Percentiles rank a stretch among this genome's conserved stretches.
Conservation (phyloP, 768 basidiomycete genomes). For the Leccinum subtestaceum region DNA sequence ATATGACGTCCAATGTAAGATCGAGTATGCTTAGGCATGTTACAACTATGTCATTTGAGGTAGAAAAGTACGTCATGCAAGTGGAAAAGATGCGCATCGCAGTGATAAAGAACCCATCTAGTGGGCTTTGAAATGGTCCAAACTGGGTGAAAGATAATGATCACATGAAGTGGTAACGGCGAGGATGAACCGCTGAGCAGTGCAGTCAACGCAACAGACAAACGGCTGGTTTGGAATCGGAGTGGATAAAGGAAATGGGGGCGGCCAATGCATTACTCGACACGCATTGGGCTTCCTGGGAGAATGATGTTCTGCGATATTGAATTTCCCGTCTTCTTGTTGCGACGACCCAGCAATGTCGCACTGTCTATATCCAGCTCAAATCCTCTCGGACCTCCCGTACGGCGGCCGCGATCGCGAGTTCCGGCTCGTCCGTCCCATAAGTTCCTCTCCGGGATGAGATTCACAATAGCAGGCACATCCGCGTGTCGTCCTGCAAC, state of each 20-base stretch:
- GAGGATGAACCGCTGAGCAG: background rate
- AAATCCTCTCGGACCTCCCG: slow-evolving; percentile 45
- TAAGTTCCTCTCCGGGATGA: slow-evolving; percentile 20
- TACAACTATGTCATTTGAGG: slow-evolving; percentile 6
- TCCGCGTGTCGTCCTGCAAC: slow-evolving; percentile 11
- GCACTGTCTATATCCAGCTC: slow-evolving; percentile 86
- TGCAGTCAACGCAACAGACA: background rate
- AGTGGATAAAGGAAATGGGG: background rate
- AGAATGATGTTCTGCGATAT: slow-evolving; percentile 26
- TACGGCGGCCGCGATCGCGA: slow-evolving; percentile 51
- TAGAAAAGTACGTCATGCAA: slow-evolving; percentile 13
- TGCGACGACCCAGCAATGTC: slow-evolving; percentile 77
- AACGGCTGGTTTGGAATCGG: background rate
- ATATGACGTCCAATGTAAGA: slow-evolving; percentile 13
- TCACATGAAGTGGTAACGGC: background rate
- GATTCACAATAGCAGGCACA: slow-evolving; percentile 12
- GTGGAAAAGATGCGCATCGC: slow-evolving; percentile 13
- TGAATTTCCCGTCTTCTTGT: slow-evolving; percentile 42
- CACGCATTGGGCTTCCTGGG: slow-evolving; percentile 35
- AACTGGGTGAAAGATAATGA: background rate
- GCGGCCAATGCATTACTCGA: slow-evolving; percentile 14
- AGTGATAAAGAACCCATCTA: background rate
- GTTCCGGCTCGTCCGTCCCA: slow-evolving; percentile 71
- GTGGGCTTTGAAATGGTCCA: slow-evolving; percentile 1
- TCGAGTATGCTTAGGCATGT: slow-evolving; percentile 17